Evolutionary conservation across 129 eudicot species (phyloP).

Genomic region (Calendula officinalis): DNA sequence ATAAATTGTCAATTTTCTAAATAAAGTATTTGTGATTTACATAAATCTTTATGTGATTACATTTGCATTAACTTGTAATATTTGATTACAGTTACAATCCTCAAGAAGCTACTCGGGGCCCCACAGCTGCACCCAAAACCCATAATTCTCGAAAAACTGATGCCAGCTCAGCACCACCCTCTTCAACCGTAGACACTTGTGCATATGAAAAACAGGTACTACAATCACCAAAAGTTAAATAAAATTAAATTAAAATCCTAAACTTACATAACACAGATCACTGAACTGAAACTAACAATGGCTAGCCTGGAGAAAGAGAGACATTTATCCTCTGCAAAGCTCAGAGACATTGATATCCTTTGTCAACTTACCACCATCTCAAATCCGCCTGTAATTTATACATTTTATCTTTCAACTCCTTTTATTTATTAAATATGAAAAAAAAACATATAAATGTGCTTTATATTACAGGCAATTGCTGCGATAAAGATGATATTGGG

Average conservation of each 20-base stretch:
- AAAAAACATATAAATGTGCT: too few species aligned
- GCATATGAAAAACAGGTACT: slow-evolving; percentile 69
- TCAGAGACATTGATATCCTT: slow-evolving; percentile 83
- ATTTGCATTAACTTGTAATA: slow-evolving; percentile 3
- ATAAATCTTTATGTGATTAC: too few species aligned
- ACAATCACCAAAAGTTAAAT: not conserved
- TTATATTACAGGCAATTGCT: slow-evolving; percentile 50
- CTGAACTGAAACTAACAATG: slow-evolving; percentile 79
- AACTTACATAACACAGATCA: too few species aligned
- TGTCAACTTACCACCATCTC: slow-evolving; percentile 79
- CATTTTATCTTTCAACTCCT: not conserved
- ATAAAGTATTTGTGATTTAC: too few species aligned
- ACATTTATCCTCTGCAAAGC: slow-evolving; percentile 90
- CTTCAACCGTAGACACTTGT: slow-evolving; percentile 44
- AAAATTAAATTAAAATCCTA: slow-evolving; percentile 8
- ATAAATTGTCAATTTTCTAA: too few species aligned
- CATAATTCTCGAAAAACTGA: slow-evolving; percentile 57
- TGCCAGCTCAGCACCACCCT: slow-evolving; percentile 39
- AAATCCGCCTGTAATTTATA: slow-evolving; percentile 57
- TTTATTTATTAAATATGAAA: too few species aligned
- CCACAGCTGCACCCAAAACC: slow-evolving; percentile 49
- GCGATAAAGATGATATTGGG: slow-evolving; percentile 77
- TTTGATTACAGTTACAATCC: slow-evolving; percentile 64
- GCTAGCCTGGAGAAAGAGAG: slow-evolving; percentile 92
- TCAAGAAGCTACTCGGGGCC: slow-evolving; percentile 50